Evolutionary conservation across 192 early-diverging fungal species (phyloP), one percentile per base, ranked within the genome.

Genomic region (Linnemannia exigua): DNA sequence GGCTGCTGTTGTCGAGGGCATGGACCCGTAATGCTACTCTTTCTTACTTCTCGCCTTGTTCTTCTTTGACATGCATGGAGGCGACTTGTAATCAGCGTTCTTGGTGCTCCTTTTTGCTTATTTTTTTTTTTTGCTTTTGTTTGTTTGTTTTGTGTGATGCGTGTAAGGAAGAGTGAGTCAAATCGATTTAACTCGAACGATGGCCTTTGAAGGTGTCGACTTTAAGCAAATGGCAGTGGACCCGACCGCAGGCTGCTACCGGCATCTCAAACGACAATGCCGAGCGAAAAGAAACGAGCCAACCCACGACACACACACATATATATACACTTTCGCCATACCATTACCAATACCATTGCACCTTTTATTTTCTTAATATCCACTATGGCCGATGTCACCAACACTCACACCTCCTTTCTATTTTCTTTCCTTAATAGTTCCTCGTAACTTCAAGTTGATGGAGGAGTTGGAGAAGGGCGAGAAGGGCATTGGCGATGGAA

Each of bases 401-500:
- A 63, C 58, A 63, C 6, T 22, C 67, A 17, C 4, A 37, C 33
- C 37, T 20, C 28, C 11, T 1, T 44, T 31, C 44, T 50, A n/a
- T 31, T 50, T 72, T 25, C 79, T 28, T 16, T 33, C 38, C 19
- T 68, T 4, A 28, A 50, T 93, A 97, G 97, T 98, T 87, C 98
- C 98, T 66, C 95, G 98, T 84, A 99, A 97, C 90, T 99, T 99
- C 88, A 93, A 95, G 76, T 94, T 99, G 77, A 90, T 99, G 36
- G 97, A 97, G 77, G 98, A 99, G 88, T 94, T 99, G 38, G 98
- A 99, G 86, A 96, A 97, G 89, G 97, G 97, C 66, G 98, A 98
- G 82, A 99, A 99, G 90, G 96, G 96, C 58, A 92, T 95, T 84
- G 97, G 98, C 70, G 98, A 98, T 88, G 97, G 97, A 14, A 94